These are phyloP conservation scores for Boeremia exigua DNA, from an alignment of 2,329 filamentous ascomycete genomes.

Conservation along the genomic window DNA sequence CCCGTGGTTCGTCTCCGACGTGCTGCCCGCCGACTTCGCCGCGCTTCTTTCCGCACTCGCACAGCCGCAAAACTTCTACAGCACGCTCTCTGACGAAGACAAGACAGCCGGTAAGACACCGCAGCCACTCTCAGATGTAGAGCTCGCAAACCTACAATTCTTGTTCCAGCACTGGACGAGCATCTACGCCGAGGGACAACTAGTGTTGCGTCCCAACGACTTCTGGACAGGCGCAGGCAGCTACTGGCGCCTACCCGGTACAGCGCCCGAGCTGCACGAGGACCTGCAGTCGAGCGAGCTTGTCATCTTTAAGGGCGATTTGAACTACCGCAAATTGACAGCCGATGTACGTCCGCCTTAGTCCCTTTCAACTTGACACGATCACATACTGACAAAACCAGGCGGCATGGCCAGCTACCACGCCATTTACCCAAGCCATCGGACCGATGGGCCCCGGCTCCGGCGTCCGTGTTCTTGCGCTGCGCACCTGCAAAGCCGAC, in stretches of 20 bases:
- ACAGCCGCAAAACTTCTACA: slow-evolving; percentile 79
- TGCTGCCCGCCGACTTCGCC: slow-evolving; percentile 82
- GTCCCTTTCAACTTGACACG: neutral
- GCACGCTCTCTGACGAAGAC: slow-evolving; percentile 72
- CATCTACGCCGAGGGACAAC: slow-evolving; percentile 81
- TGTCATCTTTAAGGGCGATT: slow-evolving; percentile 94
- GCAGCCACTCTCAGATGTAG: slow-evolving; percentile 68
- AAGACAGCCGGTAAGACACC: slow-evolving; percentile 61
- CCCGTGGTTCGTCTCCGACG: slow-evolving; percentile 98
- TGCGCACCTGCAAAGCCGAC: slow-evolving; percentile 96
- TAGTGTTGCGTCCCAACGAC: slow-evolving; percentile 80
- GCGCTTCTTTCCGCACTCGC: slow-evolving; percentile 83
- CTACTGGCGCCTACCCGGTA: slow-evolving; percentile 83
- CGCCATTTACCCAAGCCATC: slow-evolving; percentile 82
- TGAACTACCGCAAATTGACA: slow-evolving; percentile 94
- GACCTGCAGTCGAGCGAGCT: slow-evolving; percentile 85
- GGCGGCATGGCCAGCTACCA: slow-evolving; percentile 84
- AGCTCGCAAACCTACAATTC: slow-evolving; percentile 71
- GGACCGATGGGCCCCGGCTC: slow-evolving; percentile 83
- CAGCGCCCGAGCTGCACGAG: slow-evolving; percentile 70
- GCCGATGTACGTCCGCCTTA: slow-evolving; percentile 71
- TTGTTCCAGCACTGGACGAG: slow-evolving; percentile 82
- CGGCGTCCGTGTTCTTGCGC: slow-evolving; percentile 81
- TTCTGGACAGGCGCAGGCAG: slow-evolving; percentile 92
- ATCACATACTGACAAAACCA: slow-evolving; percentile 38